These are phyloP conservation scores for Immersiella caudata DNA, from an alignment of 495 filamentous ascomycete genomes.

Conservation along the genomic window DNA sequence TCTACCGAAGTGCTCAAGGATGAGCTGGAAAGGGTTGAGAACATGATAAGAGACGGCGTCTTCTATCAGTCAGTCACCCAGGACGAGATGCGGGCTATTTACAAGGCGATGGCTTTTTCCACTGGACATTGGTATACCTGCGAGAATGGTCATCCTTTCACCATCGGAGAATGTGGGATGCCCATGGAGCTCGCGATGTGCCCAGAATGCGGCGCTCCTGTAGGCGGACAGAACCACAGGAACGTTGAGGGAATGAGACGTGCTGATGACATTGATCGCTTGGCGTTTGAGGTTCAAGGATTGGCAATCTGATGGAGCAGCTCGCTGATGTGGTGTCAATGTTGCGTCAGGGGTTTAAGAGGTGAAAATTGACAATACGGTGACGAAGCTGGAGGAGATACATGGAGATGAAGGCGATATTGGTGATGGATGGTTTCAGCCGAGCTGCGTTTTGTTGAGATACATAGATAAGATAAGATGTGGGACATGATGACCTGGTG, in stretches of 20 bases:
- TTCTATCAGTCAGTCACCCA: constrained; percentile 40
- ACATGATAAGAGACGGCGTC: constrained; percentile 58
- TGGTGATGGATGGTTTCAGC: too few species aligned
- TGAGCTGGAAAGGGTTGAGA: constrained; percentile 13
- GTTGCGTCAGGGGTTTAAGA: too few species aligned
- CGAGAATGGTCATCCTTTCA: constrained; percentile 54
- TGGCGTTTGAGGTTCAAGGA: not conserved
- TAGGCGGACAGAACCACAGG: not conserved
- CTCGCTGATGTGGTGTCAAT: too few species aligned
- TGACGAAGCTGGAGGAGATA: too few species aligned
- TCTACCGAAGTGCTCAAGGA: constrained; percentile 9
- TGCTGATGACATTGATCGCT: not conserved
- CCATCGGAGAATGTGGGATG: constrained; percentile 65
- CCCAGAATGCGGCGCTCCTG: not conserved
- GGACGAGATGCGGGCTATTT: constrained; percentile 37
- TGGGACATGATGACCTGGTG: too few species aligned
- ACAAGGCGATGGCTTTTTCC: constrained; percentile 34
- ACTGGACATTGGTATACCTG: constrained; percentile 44
- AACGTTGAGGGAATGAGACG: not conserved
- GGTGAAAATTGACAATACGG: too few species aligned
- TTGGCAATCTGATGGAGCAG: not conserved
- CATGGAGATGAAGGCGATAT: too few species aligned
- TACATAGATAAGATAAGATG: too few species aligned
- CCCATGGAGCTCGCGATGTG: not conserved
- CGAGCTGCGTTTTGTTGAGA: too few species aligned